Base-by-base conservation (phyloP, 805 yeast species). In the Nakazawaea ernobii region DNA sequence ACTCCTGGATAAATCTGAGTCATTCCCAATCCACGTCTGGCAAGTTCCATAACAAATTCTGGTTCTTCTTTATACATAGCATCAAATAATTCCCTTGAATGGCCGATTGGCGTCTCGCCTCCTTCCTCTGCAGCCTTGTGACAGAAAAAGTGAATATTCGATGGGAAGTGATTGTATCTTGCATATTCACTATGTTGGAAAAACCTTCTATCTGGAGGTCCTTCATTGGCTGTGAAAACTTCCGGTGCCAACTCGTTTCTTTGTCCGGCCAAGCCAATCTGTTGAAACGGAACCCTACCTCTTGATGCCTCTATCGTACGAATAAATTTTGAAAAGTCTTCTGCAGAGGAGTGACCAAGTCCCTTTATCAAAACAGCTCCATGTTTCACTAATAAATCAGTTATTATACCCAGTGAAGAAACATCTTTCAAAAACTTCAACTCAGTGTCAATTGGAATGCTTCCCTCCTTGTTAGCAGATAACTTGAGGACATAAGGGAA, bases 121-220 rank as follows among this genome's bases (percentile, higher is more conserved):
- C 67, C 68, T 35, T 48, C 49, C 2, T 58, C 61, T 13, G 49
- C 47, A 36, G 49, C 52, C 27, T 52, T 54, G 13, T 45, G 28
- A 36, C 65, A 61, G 2, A 55, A 54, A 39, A 63, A 63, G 37
- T 53, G 54, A 32, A 62, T 49, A 4, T 50, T 60, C 2, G 55
- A 50, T 9, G 70, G 70, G 39, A 49, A 62, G 26, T 52, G 50
- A 8, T 49, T 52, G 44, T 62, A 66, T 38, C 69, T 46, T 1
- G 68, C 60, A 45, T 59, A 65, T 39, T 66, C 69, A 45, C 63
- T 63, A 51, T 66, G 70, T 43, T 65, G 69, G 39, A 52, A 53
- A 14, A 66, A 45, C 17, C 42, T 36, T 9, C 43, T 45, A 10
- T 48, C 48, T 2, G 61, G 48, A 6, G 65, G 60, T 1, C 68